Conservation (phyloP, 768 basidiomycete species). For the Rhizopogon rudus region DNA sequence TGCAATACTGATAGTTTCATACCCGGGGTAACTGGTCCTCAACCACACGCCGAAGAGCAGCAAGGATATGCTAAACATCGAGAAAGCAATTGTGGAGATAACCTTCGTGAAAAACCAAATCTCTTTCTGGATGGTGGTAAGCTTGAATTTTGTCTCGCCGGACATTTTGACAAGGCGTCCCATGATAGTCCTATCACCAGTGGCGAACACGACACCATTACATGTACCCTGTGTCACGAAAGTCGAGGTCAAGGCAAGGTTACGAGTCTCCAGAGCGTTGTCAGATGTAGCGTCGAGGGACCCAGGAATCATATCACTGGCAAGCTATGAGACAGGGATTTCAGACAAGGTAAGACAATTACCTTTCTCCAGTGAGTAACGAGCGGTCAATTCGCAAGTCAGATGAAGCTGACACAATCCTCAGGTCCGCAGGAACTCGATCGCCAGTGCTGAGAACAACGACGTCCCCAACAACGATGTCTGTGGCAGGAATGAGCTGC, state of each 20-base stretch:
- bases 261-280: constrained; percentile 44
- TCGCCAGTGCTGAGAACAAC: constrained; percentile 50
- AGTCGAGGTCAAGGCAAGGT: constrained; percentile 44
- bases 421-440: constrained; percentile 55
- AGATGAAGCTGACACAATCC: constrained; percentile 45
- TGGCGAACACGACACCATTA: constrained; percentile 36
- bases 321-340: background rate
- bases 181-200: constrained; percentile 41
- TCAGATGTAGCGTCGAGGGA: constrained; percentile 42
- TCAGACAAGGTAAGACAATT: constrained; percentile 1
- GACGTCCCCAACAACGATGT: constrained; percentile 55
- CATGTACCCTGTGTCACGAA: constrained; percentile 38
- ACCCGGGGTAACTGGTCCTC: constrained; percentile 26
- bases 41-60: constrained; percentile 41
- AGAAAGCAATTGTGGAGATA: constrained; percentile 37
- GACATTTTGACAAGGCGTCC: constrained; percentile 55
- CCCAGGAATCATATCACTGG: constrained; percentile 39
- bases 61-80: constrained; percentile 36
- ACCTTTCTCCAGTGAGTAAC: constrained; percentile 49
- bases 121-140: constrained; percentile 44
- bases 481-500: constrained; percentile 43
- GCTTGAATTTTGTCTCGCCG: constrained; percentile 38
- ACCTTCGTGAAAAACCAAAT: constrained; percentile 50
- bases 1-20: constrained; percentile 27
- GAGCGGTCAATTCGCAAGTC: constrained; percentile 51